Percentiles rank a stretch among this genome's conserved stretches.
These are phyloP conservation scores for Coemansia sp. DNA, from an alignment of 192 early-diverging fungal species.

Conservation along the genomic window DNA sequence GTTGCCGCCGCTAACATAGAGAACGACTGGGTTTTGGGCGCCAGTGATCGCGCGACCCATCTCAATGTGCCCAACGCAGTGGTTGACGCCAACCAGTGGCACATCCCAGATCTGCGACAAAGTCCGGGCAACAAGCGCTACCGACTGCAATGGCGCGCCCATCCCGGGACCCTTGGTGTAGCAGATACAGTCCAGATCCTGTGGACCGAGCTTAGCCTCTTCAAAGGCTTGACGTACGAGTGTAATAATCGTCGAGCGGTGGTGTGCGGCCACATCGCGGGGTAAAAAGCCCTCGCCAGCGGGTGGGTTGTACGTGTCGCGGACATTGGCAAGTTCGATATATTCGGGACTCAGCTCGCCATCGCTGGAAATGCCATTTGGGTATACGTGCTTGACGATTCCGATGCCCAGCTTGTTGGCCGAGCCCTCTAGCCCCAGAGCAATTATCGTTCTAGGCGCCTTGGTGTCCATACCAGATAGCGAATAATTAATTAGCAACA, in stretches of 20 bases:
- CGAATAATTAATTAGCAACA: neutral
- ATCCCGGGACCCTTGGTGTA: conserved; percentile 99
- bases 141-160: conserved; percentile 91
- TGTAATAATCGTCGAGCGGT: conserved; percentile 71
- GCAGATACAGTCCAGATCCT: conserved; percentile 89
- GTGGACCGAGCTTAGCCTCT: conserved; percentile 69
- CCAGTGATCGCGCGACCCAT: conserved; percentile 98
- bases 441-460: conserved; percentile 56
- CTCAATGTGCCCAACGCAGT: conserved; percentile 99
- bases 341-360: conserved; percentile 56
- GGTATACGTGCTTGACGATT: conserved; percentile 74
- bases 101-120: conserved; percentile 88
- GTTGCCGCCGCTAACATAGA: conserved; percentile 98
- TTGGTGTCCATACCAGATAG: neutral
- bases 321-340: conserved; percentile 81
- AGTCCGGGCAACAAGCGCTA: conserved; percentile 91
- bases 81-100: conserved; percentile 94
- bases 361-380: conserved; percentile 26
- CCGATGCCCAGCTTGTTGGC: conserved; percentile 99
- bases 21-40: conserved; percentile 90
- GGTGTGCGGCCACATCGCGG: conserved; percentile 91
- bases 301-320: conserved; percentile 95
- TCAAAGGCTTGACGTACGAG: conserved; percentile 76
- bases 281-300: conserved; percentile 96
- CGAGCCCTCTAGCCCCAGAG: conserved; percentile 81